Conservation (phyloP, 305 asterid genomes). For the Coffea humblotiana region DNA sequence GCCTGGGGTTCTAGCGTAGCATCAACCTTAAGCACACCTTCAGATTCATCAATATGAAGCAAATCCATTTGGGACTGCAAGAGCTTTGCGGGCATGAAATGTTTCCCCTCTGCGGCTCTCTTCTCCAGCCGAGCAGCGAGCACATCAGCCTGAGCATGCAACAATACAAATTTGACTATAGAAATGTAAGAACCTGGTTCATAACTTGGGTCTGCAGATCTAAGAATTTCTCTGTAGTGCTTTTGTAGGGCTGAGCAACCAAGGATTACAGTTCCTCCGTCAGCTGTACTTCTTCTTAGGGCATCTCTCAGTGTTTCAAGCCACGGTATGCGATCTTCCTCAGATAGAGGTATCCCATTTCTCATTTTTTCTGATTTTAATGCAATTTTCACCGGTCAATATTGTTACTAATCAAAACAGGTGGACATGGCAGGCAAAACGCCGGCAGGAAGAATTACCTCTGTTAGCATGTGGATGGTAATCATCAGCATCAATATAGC, state of each 20-base stretch:
- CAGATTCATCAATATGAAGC: slow-evolving; percentile 78
- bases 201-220: slow-evolving; percentile 63
- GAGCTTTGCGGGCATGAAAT: slow-evolving; percentile 87
- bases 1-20: slow-evolving; percentile 59
- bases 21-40: slow-evolving; percentile 72
- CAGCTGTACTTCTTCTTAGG: slow-evolving; percentile 36
- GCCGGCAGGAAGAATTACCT: slow-evolving; percentile 35
- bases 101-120: slow-evolving; percentile 67
- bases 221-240: slow-evolving; percentile 75
- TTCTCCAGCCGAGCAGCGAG: slow-evolving; percentile 64
- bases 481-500: slow-evolving; percentile 84
- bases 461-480: slow-evolving; percentile 75
- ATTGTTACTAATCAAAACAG: neutral
- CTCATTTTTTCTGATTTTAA: slow-evolving; percentile 72
- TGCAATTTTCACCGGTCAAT: neutral
- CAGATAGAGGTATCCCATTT: slow-evolving; percentile 71
- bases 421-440: neutral
- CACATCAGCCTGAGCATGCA: slow-evolving; percentile 59
- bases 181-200: slow-evolving; percentile 32
- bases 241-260: slow-evolving; percentile 89
- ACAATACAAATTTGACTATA: slow-evolving; percentile 50
- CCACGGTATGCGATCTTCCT: slow-evolving; percentile 92
- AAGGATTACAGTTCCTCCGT: slow-evolving; percentile 48
- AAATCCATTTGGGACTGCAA: slow-evolving; percentile 79
- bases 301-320: slow-evolving; percentile 67